Conservation (phyloP, 108 stramenopile species). For the Poteriospumella lacustris region DNA sequence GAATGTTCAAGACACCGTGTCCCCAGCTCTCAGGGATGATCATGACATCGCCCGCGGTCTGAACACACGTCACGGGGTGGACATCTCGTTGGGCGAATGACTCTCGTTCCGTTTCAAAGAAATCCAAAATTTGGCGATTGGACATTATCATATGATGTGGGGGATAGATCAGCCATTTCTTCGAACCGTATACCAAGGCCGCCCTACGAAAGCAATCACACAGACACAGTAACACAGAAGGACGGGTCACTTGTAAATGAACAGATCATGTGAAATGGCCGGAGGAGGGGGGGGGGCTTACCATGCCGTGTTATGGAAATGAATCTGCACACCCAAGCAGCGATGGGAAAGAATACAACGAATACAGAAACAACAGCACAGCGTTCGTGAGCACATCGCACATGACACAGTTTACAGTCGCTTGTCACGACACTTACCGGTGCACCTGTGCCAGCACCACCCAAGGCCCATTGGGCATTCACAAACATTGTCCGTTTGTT, state of each 20-base stretch:
- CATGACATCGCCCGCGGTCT: constrained; percentile 31
- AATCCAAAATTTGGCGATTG: background rate
- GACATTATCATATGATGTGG: constrained; percentile 18
- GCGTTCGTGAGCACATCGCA: no score
- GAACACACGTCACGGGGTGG: background rate
- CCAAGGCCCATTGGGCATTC: constrained; percentile 32
- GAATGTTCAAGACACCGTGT: constrained; percentile 32
- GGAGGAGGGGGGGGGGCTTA: no score
- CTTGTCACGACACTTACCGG: background rate
- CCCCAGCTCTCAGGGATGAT: constrained; percentile 31
- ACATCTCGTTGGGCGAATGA: background rate
- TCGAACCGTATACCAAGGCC: constrained; percentile 27
- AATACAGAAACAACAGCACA: no score
- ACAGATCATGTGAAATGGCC: no score
- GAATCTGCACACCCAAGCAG: background rate
- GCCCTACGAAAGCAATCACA: no score
- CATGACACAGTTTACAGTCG: no score
- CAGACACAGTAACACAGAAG: no score
- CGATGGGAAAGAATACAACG: no score
- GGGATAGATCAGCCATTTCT: constrained; percentile 28
- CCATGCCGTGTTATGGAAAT: constrained; percentile 36
- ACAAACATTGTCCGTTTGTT: constrained; percentile 13
- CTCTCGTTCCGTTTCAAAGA: background rate
- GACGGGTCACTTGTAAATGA: no score
- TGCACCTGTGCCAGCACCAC: constrained; percentile 23